Conservation (phyloP, 2,329 filamentous ascomycete genomes). For the Hymenoscyphus occultus region DNA sequence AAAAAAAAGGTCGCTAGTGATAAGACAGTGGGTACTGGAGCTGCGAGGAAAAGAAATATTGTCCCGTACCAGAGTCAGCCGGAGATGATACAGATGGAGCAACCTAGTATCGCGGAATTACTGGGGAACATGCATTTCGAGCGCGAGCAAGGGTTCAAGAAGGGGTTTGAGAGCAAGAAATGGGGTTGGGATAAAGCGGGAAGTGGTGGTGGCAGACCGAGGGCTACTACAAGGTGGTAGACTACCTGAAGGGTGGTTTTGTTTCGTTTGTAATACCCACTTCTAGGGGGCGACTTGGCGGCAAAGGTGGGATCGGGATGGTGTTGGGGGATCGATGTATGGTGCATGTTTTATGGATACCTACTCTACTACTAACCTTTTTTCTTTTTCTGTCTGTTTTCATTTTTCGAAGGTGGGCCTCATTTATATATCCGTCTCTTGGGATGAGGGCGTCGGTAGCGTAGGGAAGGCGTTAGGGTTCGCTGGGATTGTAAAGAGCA, state of each 20-base stretch:
- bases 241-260: neutral
- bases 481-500: too few species aligned
- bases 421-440: neutral
- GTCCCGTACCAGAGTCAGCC: constrained; percentile 29
- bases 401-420: neutral
- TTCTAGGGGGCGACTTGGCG: neutral
- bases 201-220: neutral
- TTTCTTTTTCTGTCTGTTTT: neutral
- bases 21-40: constrained; percentile 5
- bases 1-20: constrained; percentile 15
- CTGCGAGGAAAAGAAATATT: constrained; percentile 16
- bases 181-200: constrained; percentile 27
- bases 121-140: constrained; percentile 20
- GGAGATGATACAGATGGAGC: constrained; percentile 26
- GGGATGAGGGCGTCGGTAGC: neutral
- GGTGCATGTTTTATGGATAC: neutral
- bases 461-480: too few species aligned
- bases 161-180: constrained; percentile 20
- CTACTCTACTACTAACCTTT: neutral
- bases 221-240: neutral
- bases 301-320: too few species aligned
- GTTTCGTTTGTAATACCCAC: neutral
- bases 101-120: constrained; percentile 19
- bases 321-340: neutral
- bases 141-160: constrained; percentile 14